Evolutionary conservation across 108 stramenopile genomes (phyloP).

Genomic region (Cyclotella distinguenda): DNA sequence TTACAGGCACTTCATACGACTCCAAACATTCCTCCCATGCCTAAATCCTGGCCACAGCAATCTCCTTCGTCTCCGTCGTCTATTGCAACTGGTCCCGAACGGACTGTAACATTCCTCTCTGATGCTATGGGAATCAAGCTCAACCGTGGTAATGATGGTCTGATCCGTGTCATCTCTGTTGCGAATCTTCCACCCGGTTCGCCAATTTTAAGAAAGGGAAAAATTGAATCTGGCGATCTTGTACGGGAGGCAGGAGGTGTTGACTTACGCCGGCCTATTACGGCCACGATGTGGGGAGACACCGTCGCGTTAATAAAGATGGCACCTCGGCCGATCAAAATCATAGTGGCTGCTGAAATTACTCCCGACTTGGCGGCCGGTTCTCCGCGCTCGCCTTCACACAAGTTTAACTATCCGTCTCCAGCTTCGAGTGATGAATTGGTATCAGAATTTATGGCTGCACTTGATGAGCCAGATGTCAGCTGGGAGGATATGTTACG

Average conservation of each 20-base stretch:
- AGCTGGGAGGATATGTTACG: slow-evolving; percentile 1
- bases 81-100: slow-evolving; percentile 64
- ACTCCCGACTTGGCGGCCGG: slow-evolving; percentile 31
- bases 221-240: slow-evolving; percentile 72
- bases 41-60: slow-evolving; percentile 81
- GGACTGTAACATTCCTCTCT: slow-evolving; percentile 66
- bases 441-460: neutral
- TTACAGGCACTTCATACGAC: slow-evolving; percentile 56
- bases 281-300: slow-evolving; percentile 89
- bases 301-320: slow-evolving; percentile 87
- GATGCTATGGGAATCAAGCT: slow-evolving; percentile 84
- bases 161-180: slow-evolving; percentile 80
- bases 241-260: slow-evolving; percentile 85
- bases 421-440: slow-evolving; percentile 10
- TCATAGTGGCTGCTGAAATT: slow-evolving; percentile 71
- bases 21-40: slow-evolving; percentile 74
- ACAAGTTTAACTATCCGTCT: slow-evolving; percentile 26
- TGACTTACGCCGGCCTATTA: slow-evolving; percentile 81
- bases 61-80: slow-evolving; percentile 50
- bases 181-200: slow-evolving; percentile 62
- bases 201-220: slow-evolving; percentile 69
- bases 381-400: slow-evolving; percentile 22
- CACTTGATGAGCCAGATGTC: neutral
- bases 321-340: slow-evolving; percentile 72
- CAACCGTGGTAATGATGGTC: slow-evolving; percentile 83